Percentiles rank a stretch among this genome's conserved stretches.
Evolutionary conservation across 768 basidiomycete genomes (phyloP).

Genomic region (Tricholoma terreum): DNA sequence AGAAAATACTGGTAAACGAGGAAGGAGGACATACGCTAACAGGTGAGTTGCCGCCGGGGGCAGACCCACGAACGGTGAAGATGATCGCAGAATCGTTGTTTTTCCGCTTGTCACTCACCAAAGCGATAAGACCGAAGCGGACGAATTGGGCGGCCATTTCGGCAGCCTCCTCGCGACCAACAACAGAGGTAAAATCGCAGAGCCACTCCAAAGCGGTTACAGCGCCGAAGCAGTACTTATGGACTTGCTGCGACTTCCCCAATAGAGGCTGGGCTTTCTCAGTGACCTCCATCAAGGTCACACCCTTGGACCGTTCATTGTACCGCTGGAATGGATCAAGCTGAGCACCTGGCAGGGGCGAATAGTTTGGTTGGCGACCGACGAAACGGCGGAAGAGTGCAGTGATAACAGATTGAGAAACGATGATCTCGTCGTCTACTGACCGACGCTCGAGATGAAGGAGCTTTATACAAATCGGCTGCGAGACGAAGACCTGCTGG

Average conservation of each 20-base stretch:
- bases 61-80: slow-evolving; percentile 83
- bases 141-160: slow-evolving; percentile 99
- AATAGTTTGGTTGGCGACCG: slow-evolving; percentile 83
- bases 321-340: slow-evolving; percentile 69
- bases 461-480: slow-evolving; percentile 96
- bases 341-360: slow-evolving; percentile 41
- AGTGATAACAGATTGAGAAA: slow-evolving; percentile 90
- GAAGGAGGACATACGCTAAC: slow-evolving; percentile 53
- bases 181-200: slow-evolving; percentile 94
- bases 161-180: slow-evolving; percentile 92
- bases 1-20: slow-evolving; percentile 8
- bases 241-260: slow-evolving; percentile 44
- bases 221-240: slow-evolving; percentile 81
- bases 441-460: slow-evolving; percentile 93
- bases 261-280: slow-evolving; percentile 60
- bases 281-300: slow-evolving; percentile 64
- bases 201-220: slow-evolving; percentile 93
- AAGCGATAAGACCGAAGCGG: slow-evolving; percentile 82
- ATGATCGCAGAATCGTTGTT: slow-evolving; percentile 91
- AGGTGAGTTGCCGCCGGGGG: slow-evolving; percentile 71
- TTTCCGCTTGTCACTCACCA: slow-evolving; percentile 90
- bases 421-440: slow-evolving; percentile 95
- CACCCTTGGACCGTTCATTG: slow-evolving; percentile 75
- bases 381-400: slow-evolving; percentile 95
- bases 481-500: slow-evolving; percentile 81